phyloP scores from a whole-genome alignment of 2,329 filamentous ascomycete genomes.

The Microsporum canis region DNA sequence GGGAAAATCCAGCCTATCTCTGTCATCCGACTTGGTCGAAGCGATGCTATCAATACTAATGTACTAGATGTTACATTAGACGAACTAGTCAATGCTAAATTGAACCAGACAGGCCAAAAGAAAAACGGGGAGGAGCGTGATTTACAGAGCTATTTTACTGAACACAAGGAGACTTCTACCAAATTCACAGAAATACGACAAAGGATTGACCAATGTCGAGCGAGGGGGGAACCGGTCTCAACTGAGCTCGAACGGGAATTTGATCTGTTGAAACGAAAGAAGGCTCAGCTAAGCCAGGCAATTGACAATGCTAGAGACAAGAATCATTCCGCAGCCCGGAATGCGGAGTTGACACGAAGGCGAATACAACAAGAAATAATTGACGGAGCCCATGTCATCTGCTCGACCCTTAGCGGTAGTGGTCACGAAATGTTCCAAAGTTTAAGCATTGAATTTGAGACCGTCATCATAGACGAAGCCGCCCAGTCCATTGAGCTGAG shows the following conservation, averaged over 20 bases:
- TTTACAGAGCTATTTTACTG: constrained; percentile 57
- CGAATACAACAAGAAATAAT: constrained; percentile 84
- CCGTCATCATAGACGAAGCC: constrained; percentile 94
- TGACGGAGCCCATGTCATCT: constrained; percentile 82
- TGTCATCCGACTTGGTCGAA: constrained; percentile 79
- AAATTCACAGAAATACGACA: constrained; percentile 60
- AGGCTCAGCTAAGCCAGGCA: constrained; percentile 62
- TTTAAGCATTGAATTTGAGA: constrained; percentile 92
- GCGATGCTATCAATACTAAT: constrained; percentile 79
- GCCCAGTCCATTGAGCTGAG: constrained; percentile 97
- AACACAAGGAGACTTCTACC: constrained; percentile 50
- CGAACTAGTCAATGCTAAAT: constrained; percentile 67
- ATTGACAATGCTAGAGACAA: constrained; percentile 83
- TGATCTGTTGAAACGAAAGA: constrained; percentile 64
- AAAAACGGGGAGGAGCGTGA: constrained; percentile 37
- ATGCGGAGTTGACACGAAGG: constrained; percentile 73
- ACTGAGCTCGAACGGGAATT: constrained; percentile 59
- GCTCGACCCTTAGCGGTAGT: constrained; percentile 86
- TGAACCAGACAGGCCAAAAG: constrained; percentile 41
- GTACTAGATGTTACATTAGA: constrained; percentile 90
- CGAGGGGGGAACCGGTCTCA: constrained; percentile 35
- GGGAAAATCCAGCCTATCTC: constrained; percentile 67
- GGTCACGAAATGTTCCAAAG: constrained; percentile 97
- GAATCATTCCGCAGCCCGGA: constrained; percentile 67
- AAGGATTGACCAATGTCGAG: constrained; percentile 56